Evolutionary conservation across 495 filamentous ascomycete genomes (phyloP).

Genomic region (Aspergillus hancockii): DNA sequence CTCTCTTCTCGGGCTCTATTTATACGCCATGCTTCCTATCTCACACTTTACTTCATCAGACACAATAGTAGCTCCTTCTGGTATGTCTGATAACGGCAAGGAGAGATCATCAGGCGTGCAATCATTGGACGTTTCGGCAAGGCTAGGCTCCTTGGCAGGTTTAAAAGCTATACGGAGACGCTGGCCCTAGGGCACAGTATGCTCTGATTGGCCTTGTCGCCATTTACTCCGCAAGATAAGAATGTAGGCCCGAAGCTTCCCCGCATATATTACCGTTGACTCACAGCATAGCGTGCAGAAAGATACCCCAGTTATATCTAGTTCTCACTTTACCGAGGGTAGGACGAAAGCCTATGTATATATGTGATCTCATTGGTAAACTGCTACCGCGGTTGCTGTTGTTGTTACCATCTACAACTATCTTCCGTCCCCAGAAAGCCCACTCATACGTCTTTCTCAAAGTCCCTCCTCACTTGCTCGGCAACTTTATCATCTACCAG

Average conservation of each 20-base stretch:
- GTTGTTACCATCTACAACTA: background rate
- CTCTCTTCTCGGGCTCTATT: too few relatives aligned
- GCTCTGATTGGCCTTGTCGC: background rate
- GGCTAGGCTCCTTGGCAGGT: constrained; percentile 16
- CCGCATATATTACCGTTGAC: background rate
- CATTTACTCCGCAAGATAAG: background rate
- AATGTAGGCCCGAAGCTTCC: background rate
- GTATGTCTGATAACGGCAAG: constrained; percentile 1
- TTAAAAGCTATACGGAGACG: background rate
- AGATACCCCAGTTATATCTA: background rate
- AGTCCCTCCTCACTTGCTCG: constrained; percentile 31
- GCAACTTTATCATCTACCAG: constrained; percentile 45
- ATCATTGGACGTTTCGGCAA: constrained; percentile 32
- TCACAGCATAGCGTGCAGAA: background rate
- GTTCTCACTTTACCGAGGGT: background rate
- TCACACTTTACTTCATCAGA: too few relatives aligned
- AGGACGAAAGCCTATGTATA: background rate
- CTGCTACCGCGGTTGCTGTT: background rate
- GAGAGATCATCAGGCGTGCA: background rate
- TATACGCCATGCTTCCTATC: too few relatives aligned
- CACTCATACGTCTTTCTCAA: constrained; percentile 18
- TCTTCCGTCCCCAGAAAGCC: background rate
- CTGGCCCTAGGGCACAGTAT: too few relatives aligned
- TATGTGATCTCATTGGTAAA: background rate
- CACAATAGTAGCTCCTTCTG: too few relatives aligned